Percentiles rank a stretch among this genome's conserved stretches.
phyloP scores from a whole-genome alignment of 176 grass and related monocot species.

The Oryza australiensis region DNA sequence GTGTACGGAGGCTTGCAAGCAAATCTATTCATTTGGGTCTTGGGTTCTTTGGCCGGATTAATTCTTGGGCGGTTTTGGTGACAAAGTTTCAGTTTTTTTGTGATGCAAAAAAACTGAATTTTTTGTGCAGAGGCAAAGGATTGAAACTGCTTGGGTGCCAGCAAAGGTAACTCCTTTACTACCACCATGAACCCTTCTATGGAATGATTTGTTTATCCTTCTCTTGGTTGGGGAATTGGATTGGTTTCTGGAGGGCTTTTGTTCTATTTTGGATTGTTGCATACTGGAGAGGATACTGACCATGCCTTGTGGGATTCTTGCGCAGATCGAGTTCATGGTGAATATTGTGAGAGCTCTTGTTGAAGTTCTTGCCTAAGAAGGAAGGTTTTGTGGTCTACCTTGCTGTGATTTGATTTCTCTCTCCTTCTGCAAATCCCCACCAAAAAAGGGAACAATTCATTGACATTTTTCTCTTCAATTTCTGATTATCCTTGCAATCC shows the following conservation, averaged over 20 bases:
- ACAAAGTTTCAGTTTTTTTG: not conserved
- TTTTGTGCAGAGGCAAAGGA: not conserved
- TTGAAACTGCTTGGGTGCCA: not conserved
- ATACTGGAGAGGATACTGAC: not conserved
- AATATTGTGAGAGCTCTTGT: not conserved
- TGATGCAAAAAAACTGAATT: not conserved
- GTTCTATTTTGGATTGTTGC: not conserved
- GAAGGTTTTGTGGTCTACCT: not conserved
- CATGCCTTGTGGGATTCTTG: not conserved
- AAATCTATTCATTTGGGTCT: not conserved
- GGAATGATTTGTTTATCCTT: not conserved
- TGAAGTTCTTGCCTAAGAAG: not conserved
- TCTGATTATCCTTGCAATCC: not conserved
- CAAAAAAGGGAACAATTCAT: not conserved
- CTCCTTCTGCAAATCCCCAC: not conserved
- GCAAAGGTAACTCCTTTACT: not conserved
- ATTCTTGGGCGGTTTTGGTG: not conserved
- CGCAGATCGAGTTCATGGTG: slow-evolving; percentile 39
- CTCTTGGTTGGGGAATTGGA: not conserved
- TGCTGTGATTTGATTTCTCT: not conserved
- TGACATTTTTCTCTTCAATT: not conserved
- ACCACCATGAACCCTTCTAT: not conserved
- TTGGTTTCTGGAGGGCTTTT: not conserved
- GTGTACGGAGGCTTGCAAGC: not conserved
- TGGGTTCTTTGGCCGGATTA: not conserved